Conservation (phyloP, 495 filamentous ascomycete species). For the Xylaria longipes region DNA sequence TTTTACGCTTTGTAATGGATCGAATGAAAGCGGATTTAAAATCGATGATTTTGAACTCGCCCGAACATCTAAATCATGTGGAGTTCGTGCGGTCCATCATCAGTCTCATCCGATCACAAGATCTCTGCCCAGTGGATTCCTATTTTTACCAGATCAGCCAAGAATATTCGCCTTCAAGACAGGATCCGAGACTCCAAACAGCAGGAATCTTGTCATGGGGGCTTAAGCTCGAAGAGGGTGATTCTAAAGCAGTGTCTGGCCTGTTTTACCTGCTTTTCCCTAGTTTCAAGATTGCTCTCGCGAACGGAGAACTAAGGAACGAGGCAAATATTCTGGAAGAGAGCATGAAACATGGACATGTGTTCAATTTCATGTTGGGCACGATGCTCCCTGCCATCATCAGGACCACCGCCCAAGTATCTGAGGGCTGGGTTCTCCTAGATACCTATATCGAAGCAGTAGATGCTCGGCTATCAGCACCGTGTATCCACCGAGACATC, state of each 20-base stretch:
- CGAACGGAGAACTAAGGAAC: constrained; percentile 45
- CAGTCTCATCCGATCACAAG: constrained; percentile 54
- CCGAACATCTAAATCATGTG: constrained; percentile 49
- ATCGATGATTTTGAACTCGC: constrained; percentile 34
- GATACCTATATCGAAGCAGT: constrained; percentile 48
- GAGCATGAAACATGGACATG: constrained; percentile 48
- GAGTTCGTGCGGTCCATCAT: constrained; percentile 53
- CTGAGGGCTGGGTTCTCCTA: constrained; percentile 45
- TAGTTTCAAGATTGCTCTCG: constrained; percentile 58
- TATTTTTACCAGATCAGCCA: constrained; percentile 56
- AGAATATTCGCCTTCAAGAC: constrained; percentile 55
- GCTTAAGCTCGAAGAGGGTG: constrained; percentile 51
- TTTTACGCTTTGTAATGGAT: constrained; percentile 52
- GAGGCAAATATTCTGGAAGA: constrained; percentile 48
- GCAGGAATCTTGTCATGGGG: constrained; percentile 58
- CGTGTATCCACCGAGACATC: constrained; percentile 40
- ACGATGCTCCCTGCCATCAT: constrained; percentile 53
- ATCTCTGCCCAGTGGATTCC: constrained; percentile 50
- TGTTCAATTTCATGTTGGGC: constrained; percentile 51
- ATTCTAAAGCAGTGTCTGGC: constrained; percentile 48
- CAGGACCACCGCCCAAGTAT: constrained; percentile 29
- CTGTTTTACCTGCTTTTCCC: constrained; percentile 58
- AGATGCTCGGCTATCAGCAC: constrained; percentile 28
- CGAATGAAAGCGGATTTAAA: constrained; percentile 55
- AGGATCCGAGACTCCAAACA: constrained; percentile 56